Evolutionary conservation across 2,329 filamentous ascomycete species (phyloP), one percentile per base, ranked within the genome.

Genomic region (Alternaria burnsii): DNA sequence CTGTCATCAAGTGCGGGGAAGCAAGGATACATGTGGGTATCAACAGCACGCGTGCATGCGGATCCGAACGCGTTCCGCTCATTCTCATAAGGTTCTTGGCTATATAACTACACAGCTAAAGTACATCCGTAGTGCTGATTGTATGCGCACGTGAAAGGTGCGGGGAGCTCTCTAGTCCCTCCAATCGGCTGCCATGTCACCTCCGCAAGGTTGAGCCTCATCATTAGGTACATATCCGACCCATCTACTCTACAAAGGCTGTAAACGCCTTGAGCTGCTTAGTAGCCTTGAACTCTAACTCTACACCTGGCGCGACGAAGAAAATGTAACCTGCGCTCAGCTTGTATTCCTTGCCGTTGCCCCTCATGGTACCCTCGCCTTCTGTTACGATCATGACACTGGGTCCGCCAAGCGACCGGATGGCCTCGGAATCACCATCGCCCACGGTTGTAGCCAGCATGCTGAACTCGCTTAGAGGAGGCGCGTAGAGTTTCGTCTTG

Each of bases 391-490:
- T 83, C 71, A 90, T 74, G 28, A 92, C 83, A 54, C 86, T 87
- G 0, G 89, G 89, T 0, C 90, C 90, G 0, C 83, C 80, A 20
- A 89, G 78, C 2, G 81, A 78, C 44, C 77, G 78, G 16, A 91
- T 78, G 6, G 78, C 81, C 67, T 93, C 90, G 38, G 77, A 84
- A 68, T 91, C 87, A 0, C 85, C 86, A 0, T 77, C 76, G 3
- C 73, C 76, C n/a, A 93, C 70, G 20, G 83, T 82, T 2, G 85
- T 88, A 48, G 84, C 82, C 11, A 92, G 78, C 79, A 93, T 86
- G 67, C 88, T 86, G 71, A 94, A 93, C 76, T 93, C 91, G 68
- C 86, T 88, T 76, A 92, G 84, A 0, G 89, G 89, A 5, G 90
- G 90, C 10, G 81, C 82, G 71, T 91, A 91, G 2, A 88, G 79